Base-by-base conservation (phyloP, 805 yeast genomes). In the Candida argentea region DNA sequence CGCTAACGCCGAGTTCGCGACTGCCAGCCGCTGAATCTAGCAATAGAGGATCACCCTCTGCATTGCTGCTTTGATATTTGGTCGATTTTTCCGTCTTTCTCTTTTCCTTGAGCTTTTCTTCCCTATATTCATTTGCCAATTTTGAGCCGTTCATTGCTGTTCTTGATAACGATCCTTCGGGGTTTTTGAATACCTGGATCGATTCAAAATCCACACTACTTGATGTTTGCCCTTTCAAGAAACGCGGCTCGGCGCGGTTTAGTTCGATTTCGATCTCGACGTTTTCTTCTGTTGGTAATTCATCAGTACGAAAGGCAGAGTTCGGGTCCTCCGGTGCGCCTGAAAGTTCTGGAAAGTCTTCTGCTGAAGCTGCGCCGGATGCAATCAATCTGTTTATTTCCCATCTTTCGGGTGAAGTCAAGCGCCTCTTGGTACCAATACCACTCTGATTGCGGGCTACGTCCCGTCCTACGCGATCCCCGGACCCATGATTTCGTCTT, bases 351-450 rank as follows among this genome's bases (percentile, higher is more conserved):
- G 86, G 86, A 43, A 76, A 75, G 36, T 78, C 87, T 3, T 71
- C 64, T 1, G 78, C 70, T 4, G 74, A 61, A 0, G 74, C 70
- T 1, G 72, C 87, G 3, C 94, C 94, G 4, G 89, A 71, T 0
- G 89, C 76, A 15, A 80, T 81, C 25, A 87, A 55, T 46, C 87
- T 95, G 19, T 81, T 63, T 28, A 83, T 65, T 46, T 89, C 96
- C 94, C 95, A 87, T 31, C 85, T 55, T 51, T 87, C 97, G 0
- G 93, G 93, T 0, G 93, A 80, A 0, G 93, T 78, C 20, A 78
- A 49, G 29, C 82, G 63, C 35, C 64, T 32, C 25, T 47, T 50
- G 16, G 12, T 11, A 11, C 11, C 18, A 15, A 30, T 18, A 9
- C 28, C 27, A 20, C 27, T 16, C 17, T 22, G 20, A 8, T 31